Evolutionary conservation across 805 yeast species (phyloP).

Genomic region (Kodamaea jinghongensis): DNA sequence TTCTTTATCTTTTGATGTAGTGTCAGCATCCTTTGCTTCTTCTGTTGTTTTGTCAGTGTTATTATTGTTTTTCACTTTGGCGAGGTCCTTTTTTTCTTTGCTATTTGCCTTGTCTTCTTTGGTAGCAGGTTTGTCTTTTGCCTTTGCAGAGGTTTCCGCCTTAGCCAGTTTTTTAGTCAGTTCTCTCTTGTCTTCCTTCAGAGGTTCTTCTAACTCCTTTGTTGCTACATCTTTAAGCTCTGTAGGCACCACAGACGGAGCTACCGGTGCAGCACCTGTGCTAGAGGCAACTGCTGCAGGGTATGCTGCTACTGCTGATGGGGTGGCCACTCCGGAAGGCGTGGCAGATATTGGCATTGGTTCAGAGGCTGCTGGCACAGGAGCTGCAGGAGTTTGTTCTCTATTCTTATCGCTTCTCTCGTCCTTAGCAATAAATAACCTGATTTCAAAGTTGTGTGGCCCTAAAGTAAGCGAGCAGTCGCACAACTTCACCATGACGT

Average conservation of each 20-base stretch:
- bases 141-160: neutral
- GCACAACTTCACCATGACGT: conserved; percentile 83
- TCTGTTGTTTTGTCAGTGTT: too few relatives aligned
- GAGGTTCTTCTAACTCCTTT: conserved; percentile 6
- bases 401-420: conserved; percentile 47
- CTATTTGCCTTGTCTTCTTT: neutral
- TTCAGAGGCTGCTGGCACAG: neutral
- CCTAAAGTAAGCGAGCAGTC: conserved; percentile 74
- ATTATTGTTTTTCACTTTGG: neutral
- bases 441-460: conserved; percentile 75
- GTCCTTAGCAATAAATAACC: conserved; percentile 82
- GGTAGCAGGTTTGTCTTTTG: neutral
- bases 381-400: conserved; percentile 4
- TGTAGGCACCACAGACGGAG: too few relatives aligned
- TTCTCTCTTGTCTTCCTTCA: conserved; percentile 11
- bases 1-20: conserved; percentile 1
- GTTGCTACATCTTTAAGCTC: neutral
- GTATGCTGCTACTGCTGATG: too few relatives aligned
- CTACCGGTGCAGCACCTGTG: too few relatives aligned
- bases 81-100: neutral
- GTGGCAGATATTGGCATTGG: conserved; percentile 12
- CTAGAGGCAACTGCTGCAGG: too few relatives aligned
- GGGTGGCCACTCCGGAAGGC: conserved; percentile 17
- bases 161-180: neutral
- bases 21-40: neutral